Conservation (phyloP, 1,284 basidiomycete genomes). For the Pseudozyma pruni region DNA sequence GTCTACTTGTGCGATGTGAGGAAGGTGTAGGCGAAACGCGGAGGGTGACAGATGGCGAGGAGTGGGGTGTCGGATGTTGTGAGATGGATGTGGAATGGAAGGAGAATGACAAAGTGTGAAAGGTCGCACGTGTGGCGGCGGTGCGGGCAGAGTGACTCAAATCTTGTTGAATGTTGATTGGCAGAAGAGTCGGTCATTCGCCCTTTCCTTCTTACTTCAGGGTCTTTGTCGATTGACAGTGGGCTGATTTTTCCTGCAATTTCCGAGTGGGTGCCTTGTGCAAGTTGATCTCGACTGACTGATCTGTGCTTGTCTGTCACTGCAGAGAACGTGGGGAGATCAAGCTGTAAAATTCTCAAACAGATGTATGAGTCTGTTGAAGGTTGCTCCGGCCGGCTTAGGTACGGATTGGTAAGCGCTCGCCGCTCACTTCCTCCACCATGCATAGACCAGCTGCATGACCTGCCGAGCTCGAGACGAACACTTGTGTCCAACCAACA, state of each 20-base stretch:
- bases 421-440: neutral
- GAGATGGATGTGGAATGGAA: neutral
- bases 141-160: too few relatives aligned
- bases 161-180: neutral
- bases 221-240: conserved; percentile 1
- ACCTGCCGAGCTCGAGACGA: too few relatives aligned
- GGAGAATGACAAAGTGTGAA: conserved; percentile 3
- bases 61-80: neutral
- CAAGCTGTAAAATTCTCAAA: too few relatives aligned
- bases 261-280: too few relatives aligned
- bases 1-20: conserved; percentile 1
- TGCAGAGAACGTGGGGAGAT: conserved; percentile 6
- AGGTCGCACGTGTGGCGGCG: neutral
- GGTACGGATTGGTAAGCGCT: too few relatives aligned
- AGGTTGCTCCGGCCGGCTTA: too few relatives aligned
- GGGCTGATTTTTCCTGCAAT: too few relatives aligned
- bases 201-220: conserved; percentile 7
- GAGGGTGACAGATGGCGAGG: neutral
- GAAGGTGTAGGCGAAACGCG: neutral
- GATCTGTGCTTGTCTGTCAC: conserved; percentile 2
- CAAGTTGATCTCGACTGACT: neutral
- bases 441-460: neutral
- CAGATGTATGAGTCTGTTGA: neutral
- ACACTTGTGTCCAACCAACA: neutral
- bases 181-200: neutral